Evolutionary conservation across 306 rosid genomes (phyloP), one percentile per base, ranked within the genome.

Genomic region (Trifolium subterraneum): DNA sequence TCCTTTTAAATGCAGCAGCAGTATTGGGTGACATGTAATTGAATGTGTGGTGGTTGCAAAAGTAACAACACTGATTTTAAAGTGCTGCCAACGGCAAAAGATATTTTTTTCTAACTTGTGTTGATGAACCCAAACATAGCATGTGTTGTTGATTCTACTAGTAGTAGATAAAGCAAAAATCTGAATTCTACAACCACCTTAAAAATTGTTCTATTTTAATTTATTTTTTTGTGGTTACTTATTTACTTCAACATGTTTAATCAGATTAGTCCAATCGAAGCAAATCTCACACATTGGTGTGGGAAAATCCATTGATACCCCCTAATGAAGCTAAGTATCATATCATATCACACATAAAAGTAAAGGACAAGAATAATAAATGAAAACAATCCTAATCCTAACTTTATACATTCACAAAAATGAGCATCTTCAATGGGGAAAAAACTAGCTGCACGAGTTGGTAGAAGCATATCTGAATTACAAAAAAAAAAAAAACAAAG

Each of bases 381-480:
- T 19, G 48, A 80, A 31, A 78, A 74, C 73, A 75, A 50, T 35
- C 73, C 77, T 77, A 75, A 50, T 35, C 73, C 77, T 77, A 36
- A 71, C 67, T 31, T 60, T 77, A 27, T 77, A 27, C 78, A 86
- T 86, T 84, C 84, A 82, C 79, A 84, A 82, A 72, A 80, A 62
- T 51, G 80, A 71, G 51, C 73, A 79, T 77, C 52, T 19, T 55
- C 62, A 71, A 70, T 38, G 79, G 70, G 25, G 2, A 23, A 73
- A 38, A 60, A 70, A 59, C 65, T 48, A 81, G 80, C 68, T 42
- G 74, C 75, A 55, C 27, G 54, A 78, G 83, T 69, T 78, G 56
- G 77, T 19, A 72, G 77, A 80, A 79, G 80, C 72, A 80, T 84
- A 82, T 82, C 81, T 66, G 80, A 70, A 78, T 84, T 82, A 80